A percentile compares a stretch with the other conserved stretches of the same genome.
These are phyloP conservation scores for Condylostoma magnum DNA, from an alignment of 169 alveolate genomes.

Conservation along the genomic window DNA sequence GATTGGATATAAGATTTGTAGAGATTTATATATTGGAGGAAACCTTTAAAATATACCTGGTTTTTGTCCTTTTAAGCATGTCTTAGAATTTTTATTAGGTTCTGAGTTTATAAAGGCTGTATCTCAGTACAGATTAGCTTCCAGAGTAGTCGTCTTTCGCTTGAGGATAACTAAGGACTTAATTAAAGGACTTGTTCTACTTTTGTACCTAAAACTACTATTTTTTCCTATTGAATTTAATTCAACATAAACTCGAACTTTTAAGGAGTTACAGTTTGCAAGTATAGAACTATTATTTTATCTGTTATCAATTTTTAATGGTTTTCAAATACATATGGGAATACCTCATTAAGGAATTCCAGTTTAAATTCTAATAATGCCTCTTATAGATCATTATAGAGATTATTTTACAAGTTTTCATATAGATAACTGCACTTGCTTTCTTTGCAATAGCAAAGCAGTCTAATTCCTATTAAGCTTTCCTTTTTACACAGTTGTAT, in stretches of 20 bases:
- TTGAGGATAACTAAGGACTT: background rate
- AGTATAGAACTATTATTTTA: background rate
- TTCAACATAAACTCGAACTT: no score
- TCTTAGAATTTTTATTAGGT: background rate
- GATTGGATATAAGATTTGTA: background rate
- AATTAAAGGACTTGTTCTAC: background rate
- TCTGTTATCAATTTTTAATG: background rate
- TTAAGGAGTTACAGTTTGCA: background rate
- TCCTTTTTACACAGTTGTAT: no score
- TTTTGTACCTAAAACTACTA: no score
- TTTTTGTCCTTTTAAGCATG: background rate
- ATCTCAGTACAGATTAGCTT: constrained; percentile 8
- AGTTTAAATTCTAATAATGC: background rate
- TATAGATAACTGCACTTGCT: no score
- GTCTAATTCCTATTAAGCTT: no score
- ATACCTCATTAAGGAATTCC: background rate
- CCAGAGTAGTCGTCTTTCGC: constrained; percentile 4
- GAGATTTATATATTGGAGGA: background rate
- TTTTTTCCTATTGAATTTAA: no score
- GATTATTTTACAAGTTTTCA: no score
- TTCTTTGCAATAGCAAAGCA: no score
- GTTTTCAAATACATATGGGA: background rate
- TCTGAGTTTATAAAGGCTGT: background rate
- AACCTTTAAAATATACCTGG: constrained; percentile 8
- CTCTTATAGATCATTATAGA: no score